phyloP scores from a whole-genome alignment of 73 alveolate genomes.

The Stentor coeruleus region DNA sequence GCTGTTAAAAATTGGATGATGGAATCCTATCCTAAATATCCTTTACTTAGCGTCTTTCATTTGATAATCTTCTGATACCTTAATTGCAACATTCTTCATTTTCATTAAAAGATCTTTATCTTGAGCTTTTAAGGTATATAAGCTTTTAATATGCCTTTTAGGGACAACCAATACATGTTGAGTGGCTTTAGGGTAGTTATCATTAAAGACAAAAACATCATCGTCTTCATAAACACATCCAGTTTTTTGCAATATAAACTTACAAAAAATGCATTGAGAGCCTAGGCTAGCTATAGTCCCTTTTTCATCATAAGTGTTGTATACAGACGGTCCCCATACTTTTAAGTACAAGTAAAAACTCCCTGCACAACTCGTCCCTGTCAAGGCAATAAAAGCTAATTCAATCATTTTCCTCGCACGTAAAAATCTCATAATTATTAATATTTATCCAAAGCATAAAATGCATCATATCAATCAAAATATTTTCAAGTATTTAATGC shows the following conservation, averaged over 20 bases:
- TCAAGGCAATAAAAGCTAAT: too few relatives aligned
- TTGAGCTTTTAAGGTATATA: not conserved
- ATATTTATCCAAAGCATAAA: too few relatives aligned
- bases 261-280: not conserved
- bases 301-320: not conserved
- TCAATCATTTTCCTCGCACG: too few relatives aligned
- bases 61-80: not conserved
- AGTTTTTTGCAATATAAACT: not conserved
- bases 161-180: not conserved
- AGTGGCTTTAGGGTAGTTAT: not conserved
- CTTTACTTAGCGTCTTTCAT: too few relatives aligned
- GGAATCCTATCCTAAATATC: not conserved
- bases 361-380: too few relatives aligned
- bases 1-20: not conserved
- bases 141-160: conserved; percentile 11
- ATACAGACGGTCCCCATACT: not conserved
- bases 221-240: not conserved
- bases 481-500: too few relatives aligned
- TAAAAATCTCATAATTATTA: too few relatives aligned
- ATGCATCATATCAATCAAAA: too few relatives aligned
- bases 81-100: not conserved
- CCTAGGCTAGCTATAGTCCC: not conserved
- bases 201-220: conserved; percentile 5
- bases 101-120: not conserved
- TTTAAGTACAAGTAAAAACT: too few relatives aligned